Evolutionary conservation across 305 asterid genomes (phyloP).

Genomic region (Solanum aculeatissimum): DNA sequence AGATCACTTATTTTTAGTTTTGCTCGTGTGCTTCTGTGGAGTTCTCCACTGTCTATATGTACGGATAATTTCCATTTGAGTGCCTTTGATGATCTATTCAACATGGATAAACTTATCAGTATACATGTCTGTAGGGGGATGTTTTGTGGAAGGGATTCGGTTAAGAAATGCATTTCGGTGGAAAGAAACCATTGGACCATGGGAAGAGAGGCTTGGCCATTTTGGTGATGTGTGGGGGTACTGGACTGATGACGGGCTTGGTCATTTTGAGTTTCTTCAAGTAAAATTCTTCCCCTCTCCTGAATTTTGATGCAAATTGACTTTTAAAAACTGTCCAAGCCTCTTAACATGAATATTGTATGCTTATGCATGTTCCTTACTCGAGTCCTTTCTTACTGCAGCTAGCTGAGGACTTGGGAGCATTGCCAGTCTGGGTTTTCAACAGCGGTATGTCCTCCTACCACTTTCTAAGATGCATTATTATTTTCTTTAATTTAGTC

Average conservation of each 20-base stretch:
- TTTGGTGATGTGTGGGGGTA: slow-evolving; percentile 91
- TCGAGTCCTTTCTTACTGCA: slow-evolving; percentile 18
- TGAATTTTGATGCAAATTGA: not conserved
- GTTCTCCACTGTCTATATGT: not conserved
- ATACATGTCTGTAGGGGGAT: slow-evolving; percentile 46
- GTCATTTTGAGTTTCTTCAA: slow-evolving; percentile 86
- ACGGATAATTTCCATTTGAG: not conserved
- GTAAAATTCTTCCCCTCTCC: slow-evolving; percentile 12
- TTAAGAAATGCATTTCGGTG: slow-evolving; percentile 84
- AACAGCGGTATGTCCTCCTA: slow-evolving; percentile 56
- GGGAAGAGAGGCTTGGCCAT: slow-evolving; percentile 98
- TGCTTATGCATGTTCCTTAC: not conserved
- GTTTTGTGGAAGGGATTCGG: slow-evolving; percentile 83
- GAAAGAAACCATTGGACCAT: slow-evolving; percentile 92
- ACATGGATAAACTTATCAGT: not conserved
- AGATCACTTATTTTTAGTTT: not conserved
- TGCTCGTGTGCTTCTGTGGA: not conserved
- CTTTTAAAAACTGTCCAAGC: not conserved
- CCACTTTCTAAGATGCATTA: not conserved
- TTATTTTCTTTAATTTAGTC: not conserved
- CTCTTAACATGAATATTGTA: not conserved
- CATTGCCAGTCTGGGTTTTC: slow-evolving; percentile 84
- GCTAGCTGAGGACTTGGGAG: slow-evolving; percentile 94
- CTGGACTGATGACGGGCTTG: slow-evolving; percentile 96
- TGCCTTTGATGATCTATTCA: not conserved